A percentile compares a stretch with the other conserved stretches of the same genome.
Evolutionary conservation across 345 rosid species (phyloP).

Genomic region (Euphorbia lathyris): DNA sequence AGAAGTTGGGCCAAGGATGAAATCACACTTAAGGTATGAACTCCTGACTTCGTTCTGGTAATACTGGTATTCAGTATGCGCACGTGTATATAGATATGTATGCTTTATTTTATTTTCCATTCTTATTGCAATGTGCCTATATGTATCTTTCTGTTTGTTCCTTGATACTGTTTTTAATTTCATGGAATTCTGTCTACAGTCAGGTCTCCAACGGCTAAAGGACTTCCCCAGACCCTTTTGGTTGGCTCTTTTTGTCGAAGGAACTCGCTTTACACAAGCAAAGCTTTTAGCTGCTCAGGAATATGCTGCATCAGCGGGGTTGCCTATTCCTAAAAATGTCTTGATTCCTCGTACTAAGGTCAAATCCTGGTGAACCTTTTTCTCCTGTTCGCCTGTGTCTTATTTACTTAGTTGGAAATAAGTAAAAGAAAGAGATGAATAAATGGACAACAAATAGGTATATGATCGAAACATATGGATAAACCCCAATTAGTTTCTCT

Average conservation of each 20-base stretch:
- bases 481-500: neutral
- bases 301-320: constrained; percentile 79
- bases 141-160: neutral
- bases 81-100: neutral
- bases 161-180: constrained; percentile 8
- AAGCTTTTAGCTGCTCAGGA: constrained; percentile 98
- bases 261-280: constrained; percentile 94
- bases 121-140: neutral
- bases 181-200: constrained; percentile 44
- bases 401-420: neutral
- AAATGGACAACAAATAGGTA: neutral
- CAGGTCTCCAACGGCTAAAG: constrained; percentile 71
- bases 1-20: constrained; percentile 98
- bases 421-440: neutral
- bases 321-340: constrained; percentile 88
- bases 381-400: neutral
- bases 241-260: constrained; percentile 99
- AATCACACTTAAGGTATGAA: constrained; percentile 62
- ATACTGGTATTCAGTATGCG: neutral
- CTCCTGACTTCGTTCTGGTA: neutral
- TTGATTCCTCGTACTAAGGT: constrained; percentile 99
- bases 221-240: constrained; percentile 95
- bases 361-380: constrained; percentile 1
- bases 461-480: neutral
- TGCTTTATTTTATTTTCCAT: neutral